Base-by-base conservation (phyloP, 2,329 filamentous ascomycete species). In the Xylaria sp. region DNA sequence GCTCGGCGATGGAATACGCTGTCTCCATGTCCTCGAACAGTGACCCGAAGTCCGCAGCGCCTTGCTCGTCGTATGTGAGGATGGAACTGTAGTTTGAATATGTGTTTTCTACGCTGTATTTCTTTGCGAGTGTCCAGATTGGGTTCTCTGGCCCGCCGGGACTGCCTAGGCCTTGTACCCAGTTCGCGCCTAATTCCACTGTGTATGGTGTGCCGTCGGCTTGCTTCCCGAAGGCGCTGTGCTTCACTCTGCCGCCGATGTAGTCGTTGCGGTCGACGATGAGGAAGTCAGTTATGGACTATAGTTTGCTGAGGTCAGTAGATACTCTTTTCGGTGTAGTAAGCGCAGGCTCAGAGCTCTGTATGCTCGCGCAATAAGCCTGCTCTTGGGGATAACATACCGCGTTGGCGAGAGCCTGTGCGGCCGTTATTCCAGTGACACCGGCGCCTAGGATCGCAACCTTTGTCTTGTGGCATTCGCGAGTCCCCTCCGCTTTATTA, bases 101-200 rank as follows among this genome's bases (percentile, higher is more conserved):
- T 0, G 79, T 81, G 52, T 84, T 89, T 1, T 77, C 76, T 8
- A 90, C 66, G 0, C 82, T 76, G 67, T 87, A 82, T 69, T 89
- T 87, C 73, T 89, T 82, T 0, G 83, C 83, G 71, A 88, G 73
- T 0, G 80, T 83, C 85, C 86, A 89, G 47, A 90, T 83, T 0
- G 88, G 88, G 52, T 90, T 88, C 50, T 87, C 82, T 35, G 77
- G 78, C 2, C 71, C 73, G 5, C 73, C 72, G 57, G 40, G 69
- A 19, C 69, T 67, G 4, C 72, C 72, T 0, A 72, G 61, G 0
- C 72, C 74, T 37, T 76, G 72, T 0, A 81, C 73, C 89, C 89
- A 91, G 65, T 91, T 91, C 6, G 89, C 88, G 2, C 89, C 89
- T 0, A 89, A 76, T 72, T 91, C 89, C 9, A 91, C 78, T 0